Percentiles rank a stretch among this genome's conserved stretches.
These are phyloP conservation scores for Alternaria sp. DNA, from an alignment of 2,329 filamentous ascomycete species.

Conservation along the genomic window DNA sequence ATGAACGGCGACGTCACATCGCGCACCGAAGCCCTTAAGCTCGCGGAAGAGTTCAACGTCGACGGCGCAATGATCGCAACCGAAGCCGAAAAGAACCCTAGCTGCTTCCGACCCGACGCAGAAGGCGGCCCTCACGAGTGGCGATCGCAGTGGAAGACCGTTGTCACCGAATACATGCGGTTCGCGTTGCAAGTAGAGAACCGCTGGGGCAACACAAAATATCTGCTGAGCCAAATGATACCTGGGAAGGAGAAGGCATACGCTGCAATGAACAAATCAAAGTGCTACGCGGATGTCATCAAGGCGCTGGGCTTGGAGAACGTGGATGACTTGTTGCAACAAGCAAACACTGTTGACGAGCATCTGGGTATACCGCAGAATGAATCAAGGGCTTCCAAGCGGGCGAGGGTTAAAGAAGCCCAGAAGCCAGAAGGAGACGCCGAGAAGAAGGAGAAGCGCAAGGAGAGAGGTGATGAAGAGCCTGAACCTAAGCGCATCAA, in stretches of 20 bases:
- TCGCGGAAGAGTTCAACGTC: conserved; percentile 81
- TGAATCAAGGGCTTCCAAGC: conserved; percentile 58
- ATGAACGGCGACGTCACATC: conserved; percentile 93
- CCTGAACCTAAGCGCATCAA: conserved; percentile 42
- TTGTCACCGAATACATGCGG: conserved; percentile 78
- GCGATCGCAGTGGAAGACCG: conserved; percentile 75
- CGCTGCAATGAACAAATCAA: conserved; percentile 68
- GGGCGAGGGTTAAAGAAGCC: conserved; percentile 51
- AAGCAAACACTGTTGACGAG: conserved; percentile 72
- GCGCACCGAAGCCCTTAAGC: conserved; percentile 73
- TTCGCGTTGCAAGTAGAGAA: conserved; percentile 81
- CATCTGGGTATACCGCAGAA: conserved; percentile 66
- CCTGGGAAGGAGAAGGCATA: conserved; percentile 77
- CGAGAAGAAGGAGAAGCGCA: conserved; percentile 34
- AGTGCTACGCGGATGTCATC: conserved; percentile 76
- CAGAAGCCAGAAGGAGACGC: conserved; percentile 20
- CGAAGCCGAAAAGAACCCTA: conserved; percentile 88
- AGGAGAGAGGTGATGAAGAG: conserved; percentile 24
- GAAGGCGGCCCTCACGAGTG: conserved; percentile 68
- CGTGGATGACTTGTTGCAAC: conserved; percentile 68
- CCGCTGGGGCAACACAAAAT: conserved; percentile 92
- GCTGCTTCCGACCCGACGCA: conserved; percentile 76
- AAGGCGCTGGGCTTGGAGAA: conserved; percentile 70
- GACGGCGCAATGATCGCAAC: conserved; percentile 98
- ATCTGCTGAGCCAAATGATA: conserved; percentile 82